Evolutionary conservation across 352 stramenopile species (phyloP).

Genomic region (Pythium guiyangense): DNA sequence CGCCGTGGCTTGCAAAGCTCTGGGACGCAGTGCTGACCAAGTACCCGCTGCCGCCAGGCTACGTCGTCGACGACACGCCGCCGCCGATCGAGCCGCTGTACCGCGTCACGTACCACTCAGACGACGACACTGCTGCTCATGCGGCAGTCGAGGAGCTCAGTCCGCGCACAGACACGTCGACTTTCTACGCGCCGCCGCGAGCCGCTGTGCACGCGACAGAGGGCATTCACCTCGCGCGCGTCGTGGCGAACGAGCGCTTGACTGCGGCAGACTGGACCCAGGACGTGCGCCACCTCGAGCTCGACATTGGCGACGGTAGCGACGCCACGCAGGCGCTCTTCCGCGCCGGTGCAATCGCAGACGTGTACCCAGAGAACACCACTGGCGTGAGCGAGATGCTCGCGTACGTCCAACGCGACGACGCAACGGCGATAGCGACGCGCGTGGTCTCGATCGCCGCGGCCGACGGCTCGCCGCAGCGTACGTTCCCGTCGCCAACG

Average conservation of each 20-base stretch:
- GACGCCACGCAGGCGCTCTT: conserved; percentile 21
- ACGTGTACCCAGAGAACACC: conserved; percentile 79
- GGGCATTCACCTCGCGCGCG: conserved; percentile 44
- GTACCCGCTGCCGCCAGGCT: conserved; percentile 45
- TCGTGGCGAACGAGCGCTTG: conserved; percentile 60
- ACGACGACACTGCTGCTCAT: not conserved
- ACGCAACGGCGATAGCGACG: conserved; percentile 10
- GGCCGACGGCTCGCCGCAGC: conserved; percentile 38
- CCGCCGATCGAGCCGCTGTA: conserved; percentile 51
- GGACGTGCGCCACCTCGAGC: conserved; percentile 77
- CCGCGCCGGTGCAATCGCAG: conserved; percentile 60
- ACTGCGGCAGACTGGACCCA: conserved; percentile 73
- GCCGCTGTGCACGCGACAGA: conserved; percentile 32
- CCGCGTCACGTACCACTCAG: conserved; percentile 24
- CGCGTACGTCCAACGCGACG: conserved; percentile 24
- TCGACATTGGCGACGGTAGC: conserved; percentile 31
- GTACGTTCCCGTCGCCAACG: conserved; percentile 46
- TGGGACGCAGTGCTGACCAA: conserved; percentile 49
- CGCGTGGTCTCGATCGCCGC: conserved; percentile 45
- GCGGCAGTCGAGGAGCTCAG: conserved; percentile 14
- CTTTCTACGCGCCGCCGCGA: conserved; percentile 57
- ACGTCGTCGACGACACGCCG: conserved; percentile 59
- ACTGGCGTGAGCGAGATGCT: conserved; percentile 65
- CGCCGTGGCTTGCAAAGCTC: conserved; percentile 75
- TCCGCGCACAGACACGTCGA: conserved; percentile 27